phyloP scores from a whole-genome alignment of 805 yeast species.

The Kazachstania taianensis region DNA sequence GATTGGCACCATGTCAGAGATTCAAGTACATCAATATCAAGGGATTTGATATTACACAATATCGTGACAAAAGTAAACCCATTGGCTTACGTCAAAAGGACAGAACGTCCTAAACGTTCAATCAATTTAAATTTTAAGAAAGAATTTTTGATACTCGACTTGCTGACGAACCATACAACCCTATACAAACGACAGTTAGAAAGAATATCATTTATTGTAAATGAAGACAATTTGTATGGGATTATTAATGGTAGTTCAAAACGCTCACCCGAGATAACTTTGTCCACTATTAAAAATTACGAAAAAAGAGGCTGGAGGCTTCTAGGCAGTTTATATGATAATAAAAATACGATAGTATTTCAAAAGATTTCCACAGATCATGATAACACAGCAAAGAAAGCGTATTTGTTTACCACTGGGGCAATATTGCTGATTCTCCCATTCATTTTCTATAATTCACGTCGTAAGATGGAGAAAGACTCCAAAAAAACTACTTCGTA shows the following conservation, averaged over 20 bases:
- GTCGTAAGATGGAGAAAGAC: too few relatives aligned
- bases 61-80: too few relatives aligned
- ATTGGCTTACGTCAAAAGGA: too few relatives aligned
- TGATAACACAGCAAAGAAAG: too few relatives aligned
- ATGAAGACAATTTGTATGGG: conserved; percentile 17
- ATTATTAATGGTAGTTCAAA: conserved; percentile 19
- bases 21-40: conserved; percentile 3
- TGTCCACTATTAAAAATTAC: conserved; percentile 13
- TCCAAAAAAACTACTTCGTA: too few relatives aligned
- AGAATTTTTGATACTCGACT: conserved; percentile 10
- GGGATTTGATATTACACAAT: too few relatives aligned
- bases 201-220: conserved; percentile 14
- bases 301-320: conserved; percentile 21
- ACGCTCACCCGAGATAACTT: conserved; percentile 19
- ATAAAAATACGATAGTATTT: conserved; percentile 15
- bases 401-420: too few relatives aligned
- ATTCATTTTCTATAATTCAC: too few relatives aligned
- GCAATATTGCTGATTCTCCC: too few relatives aligned
- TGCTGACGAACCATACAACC: conserved; percentile 5
- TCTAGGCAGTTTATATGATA: conserved; percentile 18
- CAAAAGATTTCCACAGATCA: conserved; percentile 12
- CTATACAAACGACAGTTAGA: conserved; percentile 4
- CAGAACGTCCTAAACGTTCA: too few relatives aligned
- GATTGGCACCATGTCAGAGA: conserved; percentile 16
- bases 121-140: background rate